Evolutionary conservation across 192 early-diverging fungal genomes (phyloP).

Genomic region (Gamsiella multidivaricata): DNA sequence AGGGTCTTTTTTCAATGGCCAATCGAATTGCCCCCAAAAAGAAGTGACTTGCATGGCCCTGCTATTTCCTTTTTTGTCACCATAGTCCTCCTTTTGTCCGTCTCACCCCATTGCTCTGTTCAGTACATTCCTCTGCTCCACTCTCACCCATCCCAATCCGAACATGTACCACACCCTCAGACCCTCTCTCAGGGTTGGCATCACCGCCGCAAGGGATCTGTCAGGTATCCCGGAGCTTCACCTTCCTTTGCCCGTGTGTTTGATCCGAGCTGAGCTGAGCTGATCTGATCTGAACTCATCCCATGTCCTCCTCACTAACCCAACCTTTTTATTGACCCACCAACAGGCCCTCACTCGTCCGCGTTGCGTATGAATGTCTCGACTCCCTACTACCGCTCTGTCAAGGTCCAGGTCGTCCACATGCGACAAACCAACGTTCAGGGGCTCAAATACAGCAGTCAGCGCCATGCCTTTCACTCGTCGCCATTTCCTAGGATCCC

Average conservation of each 20-base stretch:
- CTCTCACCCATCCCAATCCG: not conserved
- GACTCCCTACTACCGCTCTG: conserved; percentile 42
- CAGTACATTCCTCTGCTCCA: too few relatives aligned
- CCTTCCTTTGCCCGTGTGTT: not conserved
- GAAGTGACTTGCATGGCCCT: too few relatives aligned
- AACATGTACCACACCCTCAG: conserved; percentile 38
- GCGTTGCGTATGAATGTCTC: conserved; percentile 44
- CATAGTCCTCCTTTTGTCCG: too few relatives aligned
- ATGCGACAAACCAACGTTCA: conserved; percentile 11
- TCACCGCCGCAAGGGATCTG: conserved; percentile 18
- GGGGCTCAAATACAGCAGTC: not conserved
- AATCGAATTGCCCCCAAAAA: too few relatives aligned
- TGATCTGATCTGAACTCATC: not conserved
- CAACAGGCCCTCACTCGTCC: conserved; percentile 23
- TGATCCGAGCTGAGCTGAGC: not conserved
- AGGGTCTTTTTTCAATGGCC: too few relatives aligned
- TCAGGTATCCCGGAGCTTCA: conserved; percentile 26
- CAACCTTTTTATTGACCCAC: too few relatives aligned
- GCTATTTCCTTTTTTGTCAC: too few relatives aligned
- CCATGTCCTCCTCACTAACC: not conserved
- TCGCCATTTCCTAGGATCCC: conserved; percentile 50
- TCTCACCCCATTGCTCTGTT: too few relatives aligned
- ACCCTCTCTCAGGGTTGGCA: conserved; percentile 37
- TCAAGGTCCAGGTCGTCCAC: conserved; percentile 37
- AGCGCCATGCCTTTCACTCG: conserved; percentile 32